A percentile compares a stretch with the other conserved stretches of the same genome.
These are phyloP conservation scores for Aspergillus conjunctus DNA, from an alignment of 495 filamentous ascomycete species.

Conservation along the genomic window DNA sequence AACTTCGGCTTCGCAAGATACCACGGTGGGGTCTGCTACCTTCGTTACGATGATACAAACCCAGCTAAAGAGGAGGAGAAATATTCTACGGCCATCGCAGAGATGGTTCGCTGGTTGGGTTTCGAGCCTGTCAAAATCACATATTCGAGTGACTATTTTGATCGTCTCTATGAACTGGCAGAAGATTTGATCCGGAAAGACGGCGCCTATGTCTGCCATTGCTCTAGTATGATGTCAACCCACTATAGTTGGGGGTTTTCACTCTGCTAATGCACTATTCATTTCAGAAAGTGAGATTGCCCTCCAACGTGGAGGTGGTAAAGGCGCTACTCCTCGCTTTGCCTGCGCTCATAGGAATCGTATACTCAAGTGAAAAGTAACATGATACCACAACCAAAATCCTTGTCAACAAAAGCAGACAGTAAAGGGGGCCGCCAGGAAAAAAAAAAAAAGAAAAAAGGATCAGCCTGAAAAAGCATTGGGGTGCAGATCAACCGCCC, in stretches of 20 bases:
- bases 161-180: conserved; percentile 7
- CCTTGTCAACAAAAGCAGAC: too few relatives aligned
- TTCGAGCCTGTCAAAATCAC: conserved; percentile 5
- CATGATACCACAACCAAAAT: too few relatives aligned
- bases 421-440: too few relatives aligned
- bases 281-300: conserved; percentile 60
- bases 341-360: conserved; percentile 78
- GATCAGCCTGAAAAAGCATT: too few relatives aligned
- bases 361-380: too few relatives aligned
- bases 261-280: background rate
- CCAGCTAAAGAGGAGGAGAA: conserved; percentile 10
- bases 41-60: conserved; percentile 9
- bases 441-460: background rate
- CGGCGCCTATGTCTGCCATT: background rate
- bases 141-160: conserved; percentile 5
- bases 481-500: too few relatives aligned
- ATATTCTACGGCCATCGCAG: conserved; percentile 3
- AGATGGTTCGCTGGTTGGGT: background rate
- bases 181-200: conserved; percentile 4
- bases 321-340: conserved; percentile 56
- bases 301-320: conserved; percentile 63
- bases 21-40: conserved; percentile 3
- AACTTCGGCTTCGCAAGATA: conserved; percentile 9
- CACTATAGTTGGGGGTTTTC: background rate
- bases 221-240: background rate